Conservation (phyloP, 2,329 filamentous ascomycete species). For the Fusarium mundagurra region DNA sequence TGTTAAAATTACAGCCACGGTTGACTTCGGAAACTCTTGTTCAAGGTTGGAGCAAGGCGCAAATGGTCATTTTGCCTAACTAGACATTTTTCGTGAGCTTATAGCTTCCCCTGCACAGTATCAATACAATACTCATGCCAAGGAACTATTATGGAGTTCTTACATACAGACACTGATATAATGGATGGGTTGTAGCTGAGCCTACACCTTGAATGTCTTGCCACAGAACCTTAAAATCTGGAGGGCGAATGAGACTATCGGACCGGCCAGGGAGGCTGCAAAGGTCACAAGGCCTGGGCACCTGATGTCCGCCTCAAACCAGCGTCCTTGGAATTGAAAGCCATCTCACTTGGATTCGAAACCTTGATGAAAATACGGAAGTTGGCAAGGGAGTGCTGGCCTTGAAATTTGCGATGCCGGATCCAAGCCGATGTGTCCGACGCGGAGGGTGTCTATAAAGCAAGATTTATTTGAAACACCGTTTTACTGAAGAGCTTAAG, state of each 20-base stretch:
- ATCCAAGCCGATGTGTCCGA: background rate
- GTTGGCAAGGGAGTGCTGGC: too few species aligned
- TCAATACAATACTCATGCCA: background rate
- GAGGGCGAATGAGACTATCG: background rate
- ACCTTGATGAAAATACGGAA: too few species aligned
- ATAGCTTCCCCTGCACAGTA: background rate
- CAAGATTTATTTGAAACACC: too few species aligned
- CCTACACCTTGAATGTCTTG: background rate
- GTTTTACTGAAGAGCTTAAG: accelerated
- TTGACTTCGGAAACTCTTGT: background rate
- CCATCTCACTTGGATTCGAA: background rate
- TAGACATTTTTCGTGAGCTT: background rate
- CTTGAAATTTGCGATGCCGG: background rate
- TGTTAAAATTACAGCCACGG: background rate
- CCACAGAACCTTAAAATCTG: background rate
- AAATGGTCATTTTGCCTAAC: accelerated
- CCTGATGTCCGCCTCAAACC: background rate
- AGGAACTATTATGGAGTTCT: background rate
- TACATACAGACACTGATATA: background rate
- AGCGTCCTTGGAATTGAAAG: background rate
- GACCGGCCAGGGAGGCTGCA: background rate
- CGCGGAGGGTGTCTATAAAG: background rate
- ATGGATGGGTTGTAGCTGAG: background rate
- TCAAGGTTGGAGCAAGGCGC: background rate
- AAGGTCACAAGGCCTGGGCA: background rate